Percentiles rank a stretch among this genome's conserved stretches.
These are phyloP conservation scores for Chalaropsis ovoidea DNA, from an alignment of 2,329 filamentous ascomycete genomes.

Conservation along the genomic window DNA sequence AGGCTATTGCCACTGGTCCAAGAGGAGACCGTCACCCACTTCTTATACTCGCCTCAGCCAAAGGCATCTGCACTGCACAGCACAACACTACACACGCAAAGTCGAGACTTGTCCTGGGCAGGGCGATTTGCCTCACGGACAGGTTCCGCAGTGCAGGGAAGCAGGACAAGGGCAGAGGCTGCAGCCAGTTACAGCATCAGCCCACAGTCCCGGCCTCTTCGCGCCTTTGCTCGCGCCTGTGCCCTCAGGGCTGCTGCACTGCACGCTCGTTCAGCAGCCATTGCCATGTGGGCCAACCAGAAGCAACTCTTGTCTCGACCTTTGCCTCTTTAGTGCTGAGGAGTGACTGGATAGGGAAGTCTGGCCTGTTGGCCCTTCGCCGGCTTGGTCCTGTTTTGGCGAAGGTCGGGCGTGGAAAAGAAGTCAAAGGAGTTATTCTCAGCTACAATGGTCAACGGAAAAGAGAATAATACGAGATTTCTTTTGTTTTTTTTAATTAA, in stretches of 20 bases:
- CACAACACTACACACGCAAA: too few species aligned
- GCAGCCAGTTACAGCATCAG: neutral
- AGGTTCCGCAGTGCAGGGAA: neutral
- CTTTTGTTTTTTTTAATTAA: neutral
- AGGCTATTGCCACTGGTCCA: neutral
- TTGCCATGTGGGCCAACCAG: neutral
- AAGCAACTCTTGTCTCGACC: neutral
- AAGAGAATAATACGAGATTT: neutral
- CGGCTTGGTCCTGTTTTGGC: neutral
- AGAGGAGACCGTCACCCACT: neutral
- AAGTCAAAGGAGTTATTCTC: neutral
- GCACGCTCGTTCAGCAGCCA: neutral
- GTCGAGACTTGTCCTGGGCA: neutral
- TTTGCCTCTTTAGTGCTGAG: neutral
- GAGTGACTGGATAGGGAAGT: neutral
- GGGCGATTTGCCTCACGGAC: neutral
- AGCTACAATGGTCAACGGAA: neutral
- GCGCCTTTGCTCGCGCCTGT: neutral
- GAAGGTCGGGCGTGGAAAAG: neutral
- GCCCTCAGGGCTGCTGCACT: neutral
- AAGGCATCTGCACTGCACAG: neutral
- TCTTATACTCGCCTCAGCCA: conserved; percentile 4
- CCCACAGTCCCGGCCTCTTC: neutral
- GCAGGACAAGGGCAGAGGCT: neutral
- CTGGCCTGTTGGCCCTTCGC: neutral